These are phyloP conservation scores for Peronospora farinosa DNA, from an alignment of 352 stramenopile species.

Conservation along the genomic window DNA sequence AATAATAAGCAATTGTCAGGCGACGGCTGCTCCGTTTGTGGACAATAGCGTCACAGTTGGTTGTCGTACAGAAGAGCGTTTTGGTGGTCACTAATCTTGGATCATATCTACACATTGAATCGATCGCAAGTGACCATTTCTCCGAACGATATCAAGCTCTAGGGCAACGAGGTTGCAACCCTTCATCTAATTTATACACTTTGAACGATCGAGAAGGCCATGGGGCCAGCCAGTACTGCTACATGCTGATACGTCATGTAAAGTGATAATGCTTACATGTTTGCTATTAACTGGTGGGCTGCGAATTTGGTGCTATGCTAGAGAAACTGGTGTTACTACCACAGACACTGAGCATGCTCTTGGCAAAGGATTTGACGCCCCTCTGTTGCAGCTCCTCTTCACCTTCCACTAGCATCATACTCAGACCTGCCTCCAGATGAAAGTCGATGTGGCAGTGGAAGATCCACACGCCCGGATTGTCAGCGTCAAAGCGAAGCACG, in stretches of 20 bases:
- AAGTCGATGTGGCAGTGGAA: slow-evolving; percentile 33
- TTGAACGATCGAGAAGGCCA: background rate
- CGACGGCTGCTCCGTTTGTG: no score
- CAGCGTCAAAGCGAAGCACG: slow-evolving; percentile 23
- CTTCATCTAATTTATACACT: background rate
- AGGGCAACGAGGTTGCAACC: background rate
- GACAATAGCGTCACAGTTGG: no score
- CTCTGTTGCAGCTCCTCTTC: slow-evolving; percentile 7
- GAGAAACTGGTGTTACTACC: background rate
- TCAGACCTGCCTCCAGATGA: slow-evolving; percentile 23
- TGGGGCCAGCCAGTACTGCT: background rate
- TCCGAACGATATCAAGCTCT: background rate
- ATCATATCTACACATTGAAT: no score
- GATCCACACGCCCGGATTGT: slow-evolving; percentile 29
- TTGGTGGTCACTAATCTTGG: no score
- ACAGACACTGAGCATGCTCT: slow-evolving; percentile 17
- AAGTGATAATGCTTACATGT: no score
- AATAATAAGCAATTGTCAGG: no score
- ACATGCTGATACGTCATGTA: background rate
- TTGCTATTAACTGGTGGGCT: no score
- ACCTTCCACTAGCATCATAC: slow-evolving; percentile 18
- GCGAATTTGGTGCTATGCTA: background rate
- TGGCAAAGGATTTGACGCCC: slow-evolving; percentile 6
- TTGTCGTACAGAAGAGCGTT: no score
- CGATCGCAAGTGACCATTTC: no score